Evolutionary conservation across 1,284 basidiomycete genomes (phyloP).

Genomic region (Ustilago tritici): DNA sequence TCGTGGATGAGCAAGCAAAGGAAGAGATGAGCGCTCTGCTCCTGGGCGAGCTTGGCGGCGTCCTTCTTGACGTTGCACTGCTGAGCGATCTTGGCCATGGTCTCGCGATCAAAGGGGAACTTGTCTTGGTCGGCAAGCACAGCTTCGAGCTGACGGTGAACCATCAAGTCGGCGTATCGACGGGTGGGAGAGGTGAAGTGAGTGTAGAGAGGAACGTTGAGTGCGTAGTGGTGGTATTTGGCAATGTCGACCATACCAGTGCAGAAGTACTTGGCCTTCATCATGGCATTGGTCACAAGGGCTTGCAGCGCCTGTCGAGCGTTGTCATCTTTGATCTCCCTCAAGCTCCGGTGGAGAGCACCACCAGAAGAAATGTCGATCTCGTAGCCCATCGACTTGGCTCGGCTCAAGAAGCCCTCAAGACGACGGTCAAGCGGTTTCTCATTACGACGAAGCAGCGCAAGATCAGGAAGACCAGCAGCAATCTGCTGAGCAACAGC

Average conservation of each 20-base stretch:
- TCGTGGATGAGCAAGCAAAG: constrained; percentile 92
- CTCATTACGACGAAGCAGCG: constrained; percentile 92
- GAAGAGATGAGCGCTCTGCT: constrained; percentile 94
- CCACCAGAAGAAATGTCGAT: constrained; percentile 85
- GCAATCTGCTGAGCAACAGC: constrained; percentile 92
- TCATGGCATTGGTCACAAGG: constrained; percentile 87
- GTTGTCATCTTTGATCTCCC: constrained; percentile 73
- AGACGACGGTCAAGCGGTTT: constrained; percentile 82
- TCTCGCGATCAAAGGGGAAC: constrained; percentile 95
- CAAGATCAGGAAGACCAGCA: constrained; percentile 91
- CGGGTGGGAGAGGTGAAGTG: constrained; percentile 81
- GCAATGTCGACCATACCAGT: constrained; percentile 99
- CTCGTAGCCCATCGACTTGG: constrained; percentile 78
- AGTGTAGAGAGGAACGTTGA: constrained; percentile 92
- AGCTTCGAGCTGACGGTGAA: constrained; percentile 96
- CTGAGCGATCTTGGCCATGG: constrained; percentile 92
- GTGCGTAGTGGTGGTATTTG: constrained; percentile 93
- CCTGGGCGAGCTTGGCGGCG: constrained; percentile 89
- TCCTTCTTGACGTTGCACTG: constrained; percentile 82
- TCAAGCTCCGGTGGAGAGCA: constrained; percentile 85
- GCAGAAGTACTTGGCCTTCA: constrained; percentile 96
- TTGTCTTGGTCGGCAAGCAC: constrained; percentile 80
- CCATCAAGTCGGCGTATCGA: constrained; percentile 89
- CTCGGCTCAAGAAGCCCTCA: constrained; percentile 71
- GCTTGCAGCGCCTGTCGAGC: constrained; percentile 83